These are phyloP conservation scores for Inga laurina DNA, from an alignment of 306 rosid species.

Conservation along the genomic window DNA sequence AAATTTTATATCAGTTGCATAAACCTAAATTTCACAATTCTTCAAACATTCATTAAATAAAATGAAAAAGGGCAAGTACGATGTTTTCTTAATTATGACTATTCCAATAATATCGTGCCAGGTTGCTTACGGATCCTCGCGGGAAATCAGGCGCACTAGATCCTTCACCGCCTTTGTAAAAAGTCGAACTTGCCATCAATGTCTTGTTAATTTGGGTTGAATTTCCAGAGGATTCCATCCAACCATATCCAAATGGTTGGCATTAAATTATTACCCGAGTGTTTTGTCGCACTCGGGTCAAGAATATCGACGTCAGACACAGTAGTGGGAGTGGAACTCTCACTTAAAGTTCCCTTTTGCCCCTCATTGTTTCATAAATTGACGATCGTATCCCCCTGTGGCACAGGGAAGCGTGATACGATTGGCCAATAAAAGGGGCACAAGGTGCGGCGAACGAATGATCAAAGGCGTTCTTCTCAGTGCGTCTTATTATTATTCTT, in stretches of 20 bases:
- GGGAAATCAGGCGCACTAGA: background rate
- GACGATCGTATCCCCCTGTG: background rate
- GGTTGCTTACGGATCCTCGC: background rate
- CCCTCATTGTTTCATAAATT: background rate
- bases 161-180: background rate
- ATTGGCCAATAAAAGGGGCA: slow-evolving; percentile 4
- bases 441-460: slow-evolving; percentile 12
- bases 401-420: slow-evolving; percentile 23
- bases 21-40: too few relatives aligned
- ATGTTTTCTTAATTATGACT: background rate
- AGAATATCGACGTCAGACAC: background rate
- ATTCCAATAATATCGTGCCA: too few relatives aligned
- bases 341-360: background rate
- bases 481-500: slow-evolving; percentile 29
- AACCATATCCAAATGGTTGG: background rate
- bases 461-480: slow-evolving; percentile 30
- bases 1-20: too few relatives aligned
- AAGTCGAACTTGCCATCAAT: slow-evolving; percentile 11
- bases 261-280: background rate
- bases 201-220: slow-evolving; percentile 44
- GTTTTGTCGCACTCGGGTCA: background rate
- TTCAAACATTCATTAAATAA: too few relatives aligned
- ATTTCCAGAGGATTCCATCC: slow-evolving; percentile 51
- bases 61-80: too few relatives aligned
- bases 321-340: too few relatives aligned